Percentiles rank a stretch among this genome's conserved stretches.
These are phyloP conservation scores for Gymnopilus junonius DNA, from an alignment of 768 basidiomycete genomes.

Conservation along the genomic window DNA sequence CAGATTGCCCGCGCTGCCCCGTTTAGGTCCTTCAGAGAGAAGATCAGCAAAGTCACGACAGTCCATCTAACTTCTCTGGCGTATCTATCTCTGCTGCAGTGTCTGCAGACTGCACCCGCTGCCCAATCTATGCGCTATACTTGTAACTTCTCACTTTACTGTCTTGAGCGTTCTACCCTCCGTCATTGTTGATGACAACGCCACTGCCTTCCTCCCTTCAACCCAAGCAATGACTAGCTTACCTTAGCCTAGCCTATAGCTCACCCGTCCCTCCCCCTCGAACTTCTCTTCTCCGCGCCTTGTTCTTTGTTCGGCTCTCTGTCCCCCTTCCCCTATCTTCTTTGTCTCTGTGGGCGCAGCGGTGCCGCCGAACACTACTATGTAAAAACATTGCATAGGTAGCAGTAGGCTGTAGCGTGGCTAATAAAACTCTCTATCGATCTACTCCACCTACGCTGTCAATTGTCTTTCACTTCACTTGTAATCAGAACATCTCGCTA, in stretches of 20 bases:
- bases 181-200: neutral
- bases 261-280: neutral
- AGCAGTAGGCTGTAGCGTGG: neutral
- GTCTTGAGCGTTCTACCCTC: neutral
- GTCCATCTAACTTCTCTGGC: neutral
- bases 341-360: neutral
- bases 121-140: neutral
- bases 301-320: neutral
- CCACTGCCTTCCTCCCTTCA: conserved; percentile 1
- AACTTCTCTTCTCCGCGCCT: neutral
- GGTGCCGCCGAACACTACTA: neutral
- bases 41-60: neutral
- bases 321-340: neutral
- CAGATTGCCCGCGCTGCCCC: conserved; percentile 3
- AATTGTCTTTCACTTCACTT: too few species aligned
- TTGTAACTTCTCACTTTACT: neutral
- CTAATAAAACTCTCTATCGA: neutral
- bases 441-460: neutral
- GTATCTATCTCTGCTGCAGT: neutral
- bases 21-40: neutral
- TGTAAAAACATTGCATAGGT: neutral
- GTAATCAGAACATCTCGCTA: neutral
- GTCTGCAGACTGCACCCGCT: neutral
- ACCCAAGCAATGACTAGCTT: neutral
- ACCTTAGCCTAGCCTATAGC: neutral